These are phyloP conservation scores for Trypanosoma congolense DNA, from an alignment of 208 protist species.

Conservation along the genomic window DNA sequence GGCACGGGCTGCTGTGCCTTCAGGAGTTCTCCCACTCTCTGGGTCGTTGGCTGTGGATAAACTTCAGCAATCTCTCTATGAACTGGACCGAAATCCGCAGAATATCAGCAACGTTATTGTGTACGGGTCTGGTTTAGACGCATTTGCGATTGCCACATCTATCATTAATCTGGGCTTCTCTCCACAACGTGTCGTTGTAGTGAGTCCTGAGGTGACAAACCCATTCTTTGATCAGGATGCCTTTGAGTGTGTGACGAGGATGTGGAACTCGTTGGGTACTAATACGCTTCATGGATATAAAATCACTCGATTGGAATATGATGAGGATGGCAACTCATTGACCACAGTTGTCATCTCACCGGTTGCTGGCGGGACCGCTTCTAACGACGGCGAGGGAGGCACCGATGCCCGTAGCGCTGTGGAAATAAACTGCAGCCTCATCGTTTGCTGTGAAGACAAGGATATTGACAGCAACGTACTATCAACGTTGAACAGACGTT, in stretches of 20 bases:
- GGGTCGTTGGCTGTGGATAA: conserved; percentile 48
- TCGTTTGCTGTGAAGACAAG: conserved; percentile 84
- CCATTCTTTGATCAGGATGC: conserved; percentile 40
- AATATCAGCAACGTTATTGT: conserved; percentile 75
- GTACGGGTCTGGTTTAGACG: conserved; percentile 83
- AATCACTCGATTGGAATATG: conserved; percentile 76
- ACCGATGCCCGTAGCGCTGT: conserved; percentile 35
- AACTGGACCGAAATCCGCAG: conserved; percentile 53
- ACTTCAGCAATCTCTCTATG: conserved; percentile 51
- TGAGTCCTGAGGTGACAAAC: conserved; percentile 39
- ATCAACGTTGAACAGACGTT: conserved; percentile 83
- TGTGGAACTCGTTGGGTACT: conserved; percentile 69
- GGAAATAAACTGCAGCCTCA: conserved; percentile 77
- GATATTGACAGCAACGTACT: conserved; percentile 88
- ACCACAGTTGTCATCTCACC: conserved; percentile 63
- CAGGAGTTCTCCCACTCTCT: conserved; percentile 29
- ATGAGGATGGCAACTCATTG: conserved; percentile 68
- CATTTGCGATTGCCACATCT: conserved; percentile 53
- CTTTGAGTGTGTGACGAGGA: conserved; percentile 48
- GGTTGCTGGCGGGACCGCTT: conserved; percentile 5
- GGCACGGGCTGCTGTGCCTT: conserved; percentile 41
- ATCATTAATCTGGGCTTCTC: conserved; percentile 72
- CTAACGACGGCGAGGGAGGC: background rate
- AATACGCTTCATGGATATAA: conserved; percentile 78
- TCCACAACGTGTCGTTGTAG: conserved; percentile 73